These are phyloP conservation scores for Ophiostoma fasciatum DNA, from an alignment of 2,329 filamentous ascomycete genomes.

Conservation along the genomic window DNA sequence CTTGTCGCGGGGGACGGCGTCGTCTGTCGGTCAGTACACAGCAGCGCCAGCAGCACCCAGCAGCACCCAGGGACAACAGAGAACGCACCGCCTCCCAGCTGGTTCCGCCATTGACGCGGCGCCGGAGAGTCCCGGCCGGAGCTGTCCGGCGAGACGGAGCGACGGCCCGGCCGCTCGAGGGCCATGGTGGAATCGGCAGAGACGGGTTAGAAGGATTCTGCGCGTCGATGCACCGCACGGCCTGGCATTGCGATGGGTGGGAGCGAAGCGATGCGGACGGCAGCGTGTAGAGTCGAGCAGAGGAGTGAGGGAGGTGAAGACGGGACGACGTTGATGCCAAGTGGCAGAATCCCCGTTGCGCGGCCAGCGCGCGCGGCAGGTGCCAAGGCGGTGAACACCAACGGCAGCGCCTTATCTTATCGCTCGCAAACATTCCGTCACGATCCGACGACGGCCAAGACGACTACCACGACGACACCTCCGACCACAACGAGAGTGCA, in stretches of 20 bases:
- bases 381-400: conserved; percentile 3
- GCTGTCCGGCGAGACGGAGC: conserved; percentile 61
- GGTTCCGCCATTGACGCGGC: conserved; percentile 61
- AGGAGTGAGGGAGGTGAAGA: neutral
- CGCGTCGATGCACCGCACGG: no score
- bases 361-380: no score
- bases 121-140: conserved; percentile 69
- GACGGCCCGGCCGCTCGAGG: conserved; percentile 44
- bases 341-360: conserved; percentile 7
- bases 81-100: conserved; percentile 53
- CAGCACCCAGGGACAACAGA: neutral
- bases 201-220: no score
- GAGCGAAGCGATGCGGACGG: no score
- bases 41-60: conserved; percentile 13
- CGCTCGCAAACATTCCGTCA: no score
- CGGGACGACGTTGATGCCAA: conserved; percentile 6
- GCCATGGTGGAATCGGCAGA: conserved; percentile 31
- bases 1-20: conserved; percentile 44
- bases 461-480: neutral
- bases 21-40: conserved; percentile 28
- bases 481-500: no score
- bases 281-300: no score
- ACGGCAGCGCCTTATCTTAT: conserved; percentile 4
- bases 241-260: no score
- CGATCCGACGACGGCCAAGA: neutral